Evolutionary conservation across 805 yeast genomes (phyloP), one percentile per base, ranked within the genome.

Genomic region (Barnettozyma sucrosica): DNA sequence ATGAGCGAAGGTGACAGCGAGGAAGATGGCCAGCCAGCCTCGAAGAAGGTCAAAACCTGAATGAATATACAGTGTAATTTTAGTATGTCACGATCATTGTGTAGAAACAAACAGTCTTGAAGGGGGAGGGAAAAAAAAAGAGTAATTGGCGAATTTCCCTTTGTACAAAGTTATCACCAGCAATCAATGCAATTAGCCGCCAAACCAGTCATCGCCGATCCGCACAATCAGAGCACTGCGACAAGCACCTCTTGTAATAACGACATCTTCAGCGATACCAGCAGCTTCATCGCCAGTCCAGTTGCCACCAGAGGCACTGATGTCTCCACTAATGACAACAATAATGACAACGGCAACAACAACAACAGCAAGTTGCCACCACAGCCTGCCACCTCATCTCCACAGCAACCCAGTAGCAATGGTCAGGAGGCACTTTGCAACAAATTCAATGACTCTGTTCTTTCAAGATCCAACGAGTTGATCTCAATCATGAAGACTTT

Each of bases 41-140:
- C 65, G 5, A 70, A 70, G 58, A 70, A 68, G 51, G 51, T 68
- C 8, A 70, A 63, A 46, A 53, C 48, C 13, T 53, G 32, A 44
- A 28, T 28, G 14, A 16, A 26, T 16, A 10, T 34, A 5, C 18
- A 34, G 18, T 34, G 37, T 18, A 34, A 34, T 34, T 5, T 34
- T 18, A 34, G 21, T 16, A 34, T 19, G 37, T n/a, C 21, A 34
- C 37, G 7, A 34, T 28, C 14, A 2, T 28, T 28, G 32, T 13
- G 32, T 28, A 28, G 32, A n/a, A n/a, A 23, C 25, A 23, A 8
- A 23, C 25, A 23, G 7, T 23, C 8, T 23, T 23, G 5, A 8
- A 6, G 5, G 25, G 8, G 25, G 25, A n/a, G n/a, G n/a, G n/a
- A n/a, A n/a, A 11, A 28, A 28, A 28, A 13, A 28, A 28, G 16